Base-by-base conservation (phyloP, 805 yeast genomes). In the Teunomyces tritomae region DNA sequence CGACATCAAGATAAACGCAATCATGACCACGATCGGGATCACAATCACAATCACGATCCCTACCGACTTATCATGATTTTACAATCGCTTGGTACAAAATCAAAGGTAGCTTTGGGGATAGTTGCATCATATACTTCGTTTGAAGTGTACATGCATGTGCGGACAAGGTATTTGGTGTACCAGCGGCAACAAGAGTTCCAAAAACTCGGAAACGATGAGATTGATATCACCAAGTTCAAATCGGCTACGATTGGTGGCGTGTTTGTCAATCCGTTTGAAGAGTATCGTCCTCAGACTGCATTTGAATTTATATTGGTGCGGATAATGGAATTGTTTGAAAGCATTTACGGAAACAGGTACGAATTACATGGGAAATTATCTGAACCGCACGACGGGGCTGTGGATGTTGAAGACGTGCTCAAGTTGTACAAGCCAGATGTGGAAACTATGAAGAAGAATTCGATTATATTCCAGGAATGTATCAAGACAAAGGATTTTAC, bases 201-300 rank as follows among this genome's bases (percentile, higher is more conserved):
- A 28, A 44, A 47, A 44, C 42, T 47, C n/a, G 44, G 29, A 13
- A 16, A 27, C 9, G 49, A 35, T 9, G 54, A 48, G 28, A 28
- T 48, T 35, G 49, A 46, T 34, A 50, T 57, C 16, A 26, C 57
- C 42, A 63, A 59, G 50, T 73, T 67, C 57, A 59, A 52, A 44
- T 67, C 73, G n/a, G 73, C 70, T 5, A 65, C 64, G 1, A 64
- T 89, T 1, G 77, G 79, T 14, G 97, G 97, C 8, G 73, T 90
- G 56, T 92, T 80, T 67, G 94, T 89, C 49, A 92, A 92, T 58
- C 98, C 98, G 2, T 92, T 92, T 62, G 77, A 78, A 13, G 97
- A 92, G 61, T 92, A 92, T 62, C 75, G 97, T 44, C 86, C 89
- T 5, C 97, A 91, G 65, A 89, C 97, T 0, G 74, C 89, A 7